Evolutionary conservation across 2,329 filamentous ascomycete genomes (phyloP).

Genomic region (Tricladium varicosporioides): DNA sequence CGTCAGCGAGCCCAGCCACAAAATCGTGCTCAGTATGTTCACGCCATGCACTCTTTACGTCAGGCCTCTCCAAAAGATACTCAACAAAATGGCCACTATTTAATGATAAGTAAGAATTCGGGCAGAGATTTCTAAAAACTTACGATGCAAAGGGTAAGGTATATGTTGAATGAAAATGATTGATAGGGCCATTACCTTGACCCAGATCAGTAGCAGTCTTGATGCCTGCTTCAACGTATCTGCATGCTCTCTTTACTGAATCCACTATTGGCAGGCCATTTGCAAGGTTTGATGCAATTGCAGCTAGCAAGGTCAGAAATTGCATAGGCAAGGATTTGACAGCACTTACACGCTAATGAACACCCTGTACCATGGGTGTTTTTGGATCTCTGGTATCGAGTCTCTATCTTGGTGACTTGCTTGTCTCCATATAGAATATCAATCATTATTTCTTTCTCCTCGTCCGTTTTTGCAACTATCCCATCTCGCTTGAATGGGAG

Average conservation of each 20-base stretch:
- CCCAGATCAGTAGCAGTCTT: slow-evolving; percentile 45
- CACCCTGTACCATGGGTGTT: slow-evolving; percentile 96
- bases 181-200: slow-evolving; percentile 68
- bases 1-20: slow-evolving; percentile 72
- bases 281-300: slow-evolving; percentile 72
- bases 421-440: slow-evolving; percentile 71
- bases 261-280: slow-evolving; percentile 53
- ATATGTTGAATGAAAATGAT: slow-evolving; percentile 74
- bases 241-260: slow-evolving; percentile 66
- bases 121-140: slow-evolving; percentile 9
- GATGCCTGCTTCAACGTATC: slow-evolving; percentile 72
- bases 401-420: slow-evolving; percentile 62
- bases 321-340: neutral
- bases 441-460: slow-evolving; percentile 65
- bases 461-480: slow-evolving; percentile 53
- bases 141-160: slow-evolving; percentile 64
- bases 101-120: no score
- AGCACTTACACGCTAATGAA: slow-evolving; percentile 78
- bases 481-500: slow-evolving; percentile 69
- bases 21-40: slow-evolving; percentile 80
- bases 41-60: slow-evolving; percentile 74
- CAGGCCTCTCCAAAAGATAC: slow-evolving; percentile 72
- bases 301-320: slow-evolving; percentile 44
- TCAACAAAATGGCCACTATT: slow-evolving; percentile 74
- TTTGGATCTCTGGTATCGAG: slow-evolving; percentile 66